Evolutionary conservation across 2,329 filamentous ascomycete genomes (phyloP), one percentile per base, ranked within the genome.

Genomic region (Myriosclerotinia curreyana): DNA sequence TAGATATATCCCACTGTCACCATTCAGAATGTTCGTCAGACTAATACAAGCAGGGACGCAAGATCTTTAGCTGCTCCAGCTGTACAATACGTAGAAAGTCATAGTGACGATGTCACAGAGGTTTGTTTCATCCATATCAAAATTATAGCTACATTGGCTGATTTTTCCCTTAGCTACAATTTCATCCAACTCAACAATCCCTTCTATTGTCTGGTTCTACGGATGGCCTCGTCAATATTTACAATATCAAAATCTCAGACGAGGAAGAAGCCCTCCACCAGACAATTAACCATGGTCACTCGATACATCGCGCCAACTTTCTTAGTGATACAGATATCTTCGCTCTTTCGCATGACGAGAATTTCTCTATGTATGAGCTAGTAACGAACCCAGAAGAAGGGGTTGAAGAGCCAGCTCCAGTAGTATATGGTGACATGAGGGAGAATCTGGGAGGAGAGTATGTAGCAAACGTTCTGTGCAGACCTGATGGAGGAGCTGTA

Each of bases 221-320:
- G 17, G 91, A 95, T 75, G 90, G 90, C 8, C 82, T 94, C 1
- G 82, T 94, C 71, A 92, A 90, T 72, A 79, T 94, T 53, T 91
- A 89, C 76, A 87, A 95, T 77, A 88, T 85, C 22, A 81, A 82
- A 55, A 82, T 90, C 65, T 76, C 80, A 22, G 88, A 91, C 69
- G 90, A 94, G 76, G 90, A 94, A 72, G 90, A 94, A 54, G 86
- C 90, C 0, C 79, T 92, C 25, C 80, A 89, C 65, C 89, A 92
- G 76, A 90, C 91, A 15, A 86, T 93, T 74, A 94, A 94, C 75
- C 89, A 91, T 73, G 82, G 84, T 46, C 85, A 87, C 42, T 91
- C 89, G 0, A 84, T 94, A 68, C 89, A 92, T 74, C 88, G 85
- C 69, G 86, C 90, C 17, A 88, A 86, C 6, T 93, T 92, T 77